A percentile compares a stretch with the other conserved stretches of the same genome.
phyloP scores from a whole-genome alignment of 768 basidiomycete genomes.

The Lactarius vividus region DNA sequence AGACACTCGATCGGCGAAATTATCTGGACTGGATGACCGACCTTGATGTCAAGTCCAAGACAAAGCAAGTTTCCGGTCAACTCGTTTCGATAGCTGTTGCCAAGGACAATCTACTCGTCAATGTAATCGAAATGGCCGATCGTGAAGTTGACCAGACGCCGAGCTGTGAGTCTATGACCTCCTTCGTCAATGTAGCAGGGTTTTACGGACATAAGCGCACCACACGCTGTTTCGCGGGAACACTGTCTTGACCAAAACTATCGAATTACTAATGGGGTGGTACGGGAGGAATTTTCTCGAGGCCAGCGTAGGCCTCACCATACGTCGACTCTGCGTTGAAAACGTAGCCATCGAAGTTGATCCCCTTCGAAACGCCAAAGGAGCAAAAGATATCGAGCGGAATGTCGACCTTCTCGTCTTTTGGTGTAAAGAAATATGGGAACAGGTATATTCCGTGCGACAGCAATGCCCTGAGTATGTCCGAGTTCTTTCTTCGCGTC shows the following conservation, averaged over 20 bases:
- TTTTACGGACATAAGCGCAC: slow-evolving; percentile 48
- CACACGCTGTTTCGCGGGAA: slow-evolving; percentile 74
- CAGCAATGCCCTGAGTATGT: slow-evolving; percentile 73
- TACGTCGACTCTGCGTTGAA: slow-evolving; percentile 69
- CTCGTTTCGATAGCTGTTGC: slow-evolving; percentile 69
- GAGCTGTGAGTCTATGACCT: slow-evolving; percentile 48
- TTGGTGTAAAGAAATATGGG: slow-evolving; percentile 83
- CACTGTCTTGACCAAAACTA: slow-evolving; percentile 51
- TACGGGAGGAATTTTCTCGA: slow-evolving; percentile 82
- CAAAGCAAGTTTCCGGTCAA: slow-evolving; percentile 59
- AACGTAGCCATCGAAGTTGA: slow-evolving; percentile 82
- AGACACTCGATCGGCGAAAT: slow-evolving; percentile 59
- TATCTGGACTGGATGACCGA: slow-evolving; percentile 74
- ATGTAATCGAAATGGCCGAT: slow-evolving; percentile 66
- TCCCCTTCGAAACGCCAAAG: slow-evolving; percentile 62
- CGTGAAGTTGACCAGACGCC: slow-evolving; percentile 69
- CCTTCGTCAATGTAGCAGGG: not conserved
- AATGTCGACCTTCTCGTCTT: slow-evolving; percentile 66
- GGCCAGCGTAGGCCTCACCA: slow-evolving; percentile 66
- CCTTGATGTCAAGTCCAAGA: slow-evolving; percentile 61
- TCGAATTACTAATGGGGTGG: slow-evolving; percentile 78
- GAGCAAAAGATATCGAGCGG: slow-evolving; percentile 58
- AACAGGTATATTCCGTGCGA: slow-evolving; percentile 71
- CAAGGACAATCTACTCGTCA: slow-evolving; percentile 59
- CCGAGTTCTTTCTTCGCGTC: not conserved